Conservation (phyloP, 2,329 filamentous ascomycete genomes). For the Cladosporium sphaerospermum region DNA sequence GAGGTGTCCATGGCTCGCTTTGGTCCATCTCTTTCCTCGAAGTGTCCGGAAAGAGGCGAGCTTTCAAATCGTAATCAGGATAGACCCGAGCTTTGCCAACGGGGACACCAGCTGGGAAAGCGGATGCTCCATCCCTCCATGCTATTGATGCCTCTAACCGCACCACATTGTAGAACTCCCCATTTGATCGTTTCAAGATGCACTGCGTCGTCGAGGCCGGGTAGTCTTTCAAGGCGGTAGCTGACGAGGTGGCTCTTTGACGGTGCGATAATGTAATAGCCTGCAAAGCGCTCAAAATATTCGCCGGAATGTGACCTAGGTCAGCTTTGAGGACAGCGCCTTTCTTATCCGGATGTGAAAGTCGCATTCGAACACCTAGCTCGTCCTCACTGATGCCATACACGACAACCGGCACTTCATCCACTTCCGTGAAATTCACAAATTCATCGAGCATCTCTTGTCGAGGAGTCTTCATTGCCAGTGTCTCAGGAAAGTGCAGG, state of each 20-base stretch:
- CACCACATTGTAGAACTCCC: constrained; percentile 21
- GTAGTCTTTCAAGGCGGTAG: constrained; percentile 10
- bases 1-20: constrained; percentile 38
- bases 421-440: constrained; percentile 17
- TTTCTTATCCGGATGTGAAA: constrained; percentile 15
- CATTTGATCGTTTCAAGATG: constrained; percentile 20
- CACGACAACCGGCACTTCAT: constrained; percentile 17
- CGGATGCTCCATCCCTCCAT: constrained; percentile 28
- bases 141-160: constrained; percentile 22
- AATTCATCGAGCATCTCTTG: constrained; percentile 15
- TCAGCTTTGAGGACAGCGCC: constrained; percentile 23
- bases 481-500: constrained; percentile 23
- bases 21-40: constrained; percentile 18
- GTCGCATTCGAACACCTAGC: constrained; percentile 15
- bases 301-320: constrained; percentile 14
- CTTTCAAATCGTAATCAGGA: constrained; percentile 22
- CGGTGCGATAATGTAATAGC: constrained; percentile 15
- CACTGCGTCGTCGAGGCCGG: constrained; percentile 17
- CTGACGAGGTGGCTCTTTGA: constrained; percentile 7
- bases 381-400: constrained; percentile 16
- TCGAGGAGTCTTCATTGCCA: constrained; percentile 9
- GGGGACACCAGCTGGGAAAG: constrained; percentile 23
- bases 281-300: constrained; percentile 15
- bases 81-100: constrained; percentile 20
- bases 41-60: constrained; percentile 16